Conservation (phyloP, 2,329 filamentous ascomycete species). For the Alternaria sp. region DNA sequence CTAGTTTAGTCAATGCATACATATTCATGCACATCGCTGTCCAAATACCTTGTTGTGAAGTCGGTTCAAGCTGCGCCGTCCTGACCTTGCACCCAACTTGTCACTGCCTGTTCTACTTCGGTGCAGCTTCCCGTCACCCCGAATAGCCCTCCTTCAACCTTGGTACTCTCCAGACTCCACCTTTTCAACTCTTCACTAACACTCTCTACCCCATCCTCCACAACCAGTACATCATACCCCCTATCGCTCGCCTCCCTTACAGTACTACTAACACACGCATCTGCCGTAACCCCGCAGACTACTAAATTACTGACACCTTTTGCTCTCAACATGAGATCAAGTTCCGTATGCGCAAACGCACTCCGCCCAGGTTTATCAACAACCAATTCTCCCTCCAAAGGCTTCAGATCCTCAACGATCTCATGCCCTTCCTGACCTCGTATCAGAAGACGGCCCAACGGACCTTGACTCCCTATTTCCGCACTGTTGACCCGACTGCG, state of each 20-base stretch:
- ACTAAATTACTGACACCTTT: constrained; percentile 63
- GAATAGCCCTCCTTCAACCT: constrained; percentile 28
- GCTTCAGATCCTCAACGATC: constrained; percentile 64
- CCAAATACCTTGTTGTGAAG: background rate
- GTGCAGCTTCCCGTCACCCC: constrained; percentile 33
- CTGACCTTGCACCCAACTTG: constrained; percentile 25
- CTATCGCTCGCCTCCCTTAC: constrained; percentile 66
- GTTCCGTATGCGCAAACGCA: constrained; percentile 64
- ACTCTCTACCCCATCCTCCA: constrained; percentile 58
- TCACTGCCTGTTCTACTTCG: constrained; percentile 36
- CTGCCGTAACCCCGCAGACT: constrained; percentile 64
- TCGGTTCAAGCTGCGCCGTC: background rate
- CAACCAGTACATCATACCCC: constrained; percentile 62
- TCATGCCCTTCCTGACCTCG: constrained; percentile 58
- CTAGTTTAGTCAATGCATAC: constrained; percentile 43
- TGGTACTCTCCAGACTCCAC: constrained; percentile 1
- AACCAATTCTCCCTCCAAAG: constrained; percentile 41
- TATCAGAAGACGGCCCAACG: constrained; percentile 66
- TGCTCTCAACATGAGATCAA: constrained; percentile 61
- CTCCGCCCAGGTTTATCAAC: constrained; percentile 65
- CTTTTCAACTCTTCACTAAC: constrained; percentile 40
- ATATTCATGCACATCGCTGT: constrained; percentile 10
- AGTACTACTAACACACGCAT: constrained; percentile 65
- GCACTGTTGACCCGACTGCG: constrained; percentile 63
- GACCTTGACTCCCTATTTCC: constrained; percentile 63